Evolutionary conservation across 345 rosid species (phyloP).

Genomic region (Citrus medica): DNA sequence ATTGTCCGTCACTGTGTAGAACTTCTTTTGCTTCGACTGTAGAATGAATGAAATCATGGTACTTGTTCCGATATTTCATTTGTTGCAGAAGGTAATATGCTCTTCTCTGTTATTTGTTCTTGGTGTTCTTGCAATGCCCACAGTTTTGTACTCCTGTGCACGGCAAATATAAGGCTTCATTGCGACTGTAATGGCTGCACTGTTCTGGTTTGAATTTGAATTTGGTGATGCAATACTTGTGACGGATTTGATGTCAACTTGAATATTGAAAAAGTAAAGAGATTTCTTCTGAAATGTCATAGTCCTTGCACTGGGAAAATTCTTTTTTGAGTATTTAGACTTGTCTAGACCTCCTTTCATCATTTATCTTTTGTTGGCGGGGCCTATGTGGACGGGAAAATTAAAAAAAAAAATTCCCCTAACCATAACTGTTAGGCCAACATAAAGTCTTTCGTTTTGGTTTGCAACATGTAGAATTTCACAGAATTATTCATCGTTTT

Average conservation of each 20-base stretch:
- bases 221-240: not conserved
- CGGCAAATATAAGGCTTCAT: not conserved
- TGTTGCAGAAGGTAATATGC: not conserved
- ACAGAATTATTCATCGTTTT: too few relatives aligned
- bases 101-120: not conserved
- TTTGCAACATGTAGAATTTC: too few relatives aligned
- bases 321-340: too few relatives aligned
- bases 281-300: too few relatives aligned
- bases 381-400: too few relatives aligned
- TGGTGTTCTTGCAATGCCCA: not conserved
- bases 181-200: not conserved
- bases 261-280: too few relatives aligned
- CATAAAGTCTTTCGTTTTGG: not conserved
- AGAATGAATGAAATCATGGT: constrained; percentile 4
- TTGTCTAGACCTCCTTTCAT: too few relatives aligned
- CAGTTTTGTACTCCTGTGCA: not conserved
- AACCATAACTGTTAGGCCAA: not conserved
- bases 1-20: not conserved
- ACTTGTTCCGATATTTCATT: not conserved
- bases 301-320: too few relatives aligned
- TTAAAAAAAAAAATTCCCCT: too few relatives aligned
- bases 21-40: not conserved
- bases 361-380: too few relatives aligned
- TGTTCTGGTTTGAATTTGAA: not conserved
- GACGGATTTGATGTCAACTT: too few relatives aligned